phyloP scores from a whole-genome alignment of 306 rosid genomes.

The Trifolium pratense region DNA sequence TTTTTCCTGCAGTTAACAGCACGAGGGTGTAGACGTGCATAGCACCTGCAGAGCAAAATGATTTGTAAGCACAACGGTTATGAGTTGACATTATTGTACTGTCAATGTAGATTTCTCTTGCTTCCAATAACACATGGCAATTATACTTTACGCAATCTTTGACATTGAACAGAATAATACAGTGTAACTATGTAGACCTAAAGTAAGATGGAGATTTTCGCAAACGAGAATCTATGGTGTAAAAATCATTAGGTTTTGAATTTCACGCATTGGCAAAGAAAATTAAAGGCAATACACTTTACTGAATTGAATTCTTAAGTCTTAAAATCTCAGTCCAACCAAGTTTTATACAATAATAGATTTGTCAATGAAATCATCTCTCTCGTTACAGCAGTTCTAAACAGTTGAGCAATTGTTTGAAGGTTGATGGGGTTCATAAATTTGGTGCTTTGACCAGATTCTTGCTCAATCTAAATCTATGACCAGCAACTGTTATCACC shows the following conservation, averaged over 20 bases:
- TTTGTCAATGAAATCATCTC: not conserved
- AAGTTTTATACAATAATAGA: not conserved
- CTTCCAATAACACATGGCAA: not conserved
- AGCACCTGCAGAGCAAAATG: conserved; percentile 64
- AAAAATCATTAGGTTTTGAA: not conserved
- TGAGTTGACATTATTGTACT: not conserved
- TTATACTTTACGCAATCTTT: not conserved
- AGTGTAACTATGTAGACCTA: not conserved
- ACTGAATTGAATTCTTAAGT: not conserved
- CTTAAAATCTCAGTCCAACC: not conserved
- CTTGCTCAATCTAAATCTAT: not conserved
- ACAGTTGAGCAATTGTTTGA: not conserved
- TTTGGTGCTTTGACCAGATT: not conserved
- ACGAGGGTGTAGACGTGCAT: conserved; percentile 95
- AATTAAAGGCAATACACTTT: not conserved
- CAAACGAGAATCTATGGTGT: not conserved
- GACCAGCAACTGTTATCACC: not conserved
- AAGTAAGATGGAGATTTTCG: not conserved
- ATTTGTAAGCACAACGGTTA: not conserved
- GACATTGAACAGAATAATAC: not conserved
- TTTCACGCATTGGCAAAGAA: not conserved
- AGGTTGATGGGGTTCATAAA: not conserved
- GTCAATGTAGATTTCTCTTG: not conserved
- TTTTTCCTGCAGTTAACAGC: conserved; percentile 99
- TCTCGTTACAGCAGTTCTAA: not conserved